Percentiles rank a stretch among this genome's conserved stretches.
Conservation (phyloP, 345 rosid species). For the Euclidium syriacum region DNA sequence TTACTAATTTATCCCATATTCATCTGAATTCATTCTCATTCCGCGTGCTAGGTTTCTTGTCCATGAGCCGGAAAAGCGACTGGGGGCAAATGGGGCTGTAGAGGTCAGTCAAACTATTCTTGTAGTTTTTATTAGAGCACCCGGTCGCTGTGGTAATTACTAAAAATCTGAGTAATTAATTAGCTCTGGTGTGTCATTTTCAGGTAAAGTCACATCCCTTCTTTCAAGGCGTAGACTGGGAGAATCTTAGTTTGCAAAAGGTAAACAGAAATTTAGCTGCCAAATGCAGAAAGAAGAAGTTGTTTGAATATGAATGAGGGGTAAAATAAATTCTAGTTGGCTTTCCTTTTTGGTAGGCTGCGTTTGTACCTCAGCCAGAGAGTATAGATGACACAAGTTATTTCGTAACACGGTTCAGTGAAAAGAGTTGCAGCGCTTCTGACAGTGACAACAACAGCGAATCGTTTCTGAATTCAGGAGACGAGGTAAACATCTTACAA, state of each 20-base stretch:
- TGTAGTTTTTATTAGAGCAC: background rate
- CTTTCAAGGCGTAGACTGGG: constrained; percentile 72
- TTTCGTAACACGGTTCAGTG: constrained; percentile 56
- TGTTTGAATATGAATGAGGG: background rate
- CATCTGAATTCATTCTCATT: constrained; percentile 15
- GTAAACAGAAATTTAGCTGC: constrained; percentile 24
- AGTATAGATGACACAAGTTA: constrained; percentile 72
- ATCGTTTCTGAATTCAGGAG: constrained; percentile 42
- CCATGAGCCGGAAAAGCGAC: constrained; percentile 58
- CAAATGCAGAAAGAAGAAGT: background rate
- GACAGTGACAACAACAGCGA: constrained; percentile 29
- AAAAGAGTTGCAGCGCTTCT: constrained; percentile 37
- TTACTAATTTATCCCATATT: background rate
- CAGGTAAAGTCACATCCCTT: constrained; percentile 71
- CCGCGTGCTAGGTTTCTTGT: constrained; percentile 47
- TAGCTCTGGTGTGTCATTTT: constrained; percentile 8
- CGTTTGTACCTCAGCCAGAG: constrained; percentile 66
- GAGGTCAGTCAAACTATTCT: constrained; percentile 43
- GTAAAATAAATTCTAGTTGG: background rate
- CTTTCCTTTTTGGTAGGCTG: constrained; percentile 42
- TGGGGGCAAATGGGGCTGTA: constrained; percentile 66
- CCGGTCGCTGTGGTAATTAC: background rate
- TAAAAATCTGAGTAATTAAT: background rate
- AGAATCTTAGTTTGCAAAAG: constrained; percentile 62
- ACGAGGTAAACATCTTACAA: constrained; percentile 41